Conservation (phyloP, 2,329 filamentous ascomycete genomes). For the Parafenestella ontariensis region DNA sequence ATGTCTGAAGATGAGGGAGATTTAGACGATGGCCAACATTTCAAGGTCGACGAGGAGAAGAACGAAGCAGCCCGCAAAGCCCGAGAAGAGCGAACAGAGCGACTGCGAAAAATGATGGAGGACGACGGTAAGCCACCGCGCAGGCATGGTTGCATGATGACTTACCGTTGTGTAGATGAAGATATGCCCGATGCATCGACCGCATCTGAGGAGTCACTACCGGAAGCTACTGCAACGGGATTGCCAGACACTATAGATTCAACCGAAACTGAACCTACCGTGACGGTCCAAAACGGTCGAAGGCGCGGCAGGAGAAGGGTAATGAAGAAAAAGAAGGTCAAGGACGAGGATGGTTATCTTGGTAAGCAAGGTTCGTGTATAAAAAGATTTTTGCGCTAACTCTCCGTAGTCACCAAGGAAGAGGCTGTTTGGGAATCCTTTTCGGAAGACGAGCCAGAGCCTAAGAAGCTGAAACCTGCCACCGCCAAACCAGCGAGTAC, state of each 20-base stretch:
- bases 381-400: slow-evolving; percentile 19
- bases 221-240: slow-evolving; percentile 43
- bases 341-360: slow-evolving; percentile 89
- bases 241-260: slow-evolving; percentile 24
- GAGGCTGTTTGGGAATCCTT: slow-evolving; percentile 90
- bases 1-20: slow-evolving; percentile 56
- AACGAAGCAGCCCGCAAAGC: slow-evolving; percentile 48
- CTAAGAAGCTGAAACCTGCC: slow-evolving; percentile 61
- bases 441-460: slow-evolving; percentile 81
- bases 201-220: slow-evolving; percentile 45
- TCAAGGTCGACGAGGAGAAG: slow-evolving; percentile 43
- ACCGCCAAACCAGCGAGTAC: slow-evolving; percentile 42
- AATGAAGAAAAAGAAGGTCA: slow-evolving; percentile 85
- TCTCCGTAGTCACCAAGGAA: slow-evolving; percentile 77
- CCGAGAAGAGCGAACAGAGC: slow-evolving; percentile 70
- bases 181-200: slow-evolving; percentile 64
- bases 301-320: slow-evolving; percentile 79
- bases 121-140: slow-evolving; percentile 59
- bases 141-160: not conserved
- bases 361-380: slow-evolving; percentile 61
- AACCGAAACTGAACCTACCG: slow-evolving; percentile 36
- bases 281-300: slow-evolving; percentile 68
- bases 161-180: slow-evolving; percentile 54
- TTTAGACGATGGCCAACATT: slow-evolving; percentile 35
- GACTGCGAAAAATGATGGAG: slow-evolving; percentile 78